These are phyloP conservation scores for Lachnellula subtilissima DNA, from an alignment of 2,329 filamentous ascomycete genomes.

Conservation along the genomic window DNA sequence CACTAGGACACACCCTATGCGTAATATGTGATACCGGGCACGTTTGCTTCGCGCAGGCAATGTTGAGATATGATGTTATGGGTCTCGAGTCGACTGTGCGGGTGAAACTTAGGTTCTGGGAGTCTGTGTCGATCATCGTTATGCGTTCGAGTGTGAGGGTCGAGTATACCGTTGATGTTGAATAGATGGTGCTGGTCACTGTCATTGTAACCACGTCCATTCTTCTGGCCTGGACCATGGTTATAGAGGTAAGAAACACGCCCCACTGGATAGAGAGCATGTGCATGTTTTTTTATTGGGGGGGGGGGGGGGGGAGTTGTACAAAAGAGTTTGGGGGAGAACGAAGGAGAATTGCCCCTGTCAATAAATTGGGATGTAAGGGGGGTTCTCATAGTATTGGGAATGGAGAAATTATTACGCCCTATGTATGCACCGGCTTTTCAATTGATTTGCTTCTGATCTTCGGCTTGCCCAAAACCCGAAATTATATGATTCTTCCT, in stretches of 20 bases:
- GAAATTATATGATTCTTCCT: too few species aligned
- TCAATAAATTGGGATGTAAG: too few species aligned
- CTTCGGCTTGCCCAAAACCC: too few species aligned
- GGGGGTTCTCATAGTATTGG: too few species aligned
- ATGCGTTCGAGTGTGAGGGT: neutral
- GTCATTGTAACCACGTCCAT: neutral
- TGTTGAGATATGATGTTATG: neutral
- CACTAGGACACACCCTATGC: too few species aligned
- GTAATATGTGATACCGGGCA: neutral
- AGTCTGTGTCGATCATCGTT: neutral
- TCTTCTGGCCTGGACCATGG: neutral
- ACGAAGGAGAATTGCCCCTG: too few species aligned
- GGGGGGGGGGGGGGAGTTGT: neutral
- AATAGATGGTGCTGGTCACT: neutral
- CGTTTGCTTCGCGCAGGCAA: neutral
- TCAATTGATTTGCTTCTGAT: too few species aligned
- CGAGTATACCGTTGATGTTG: neutral
- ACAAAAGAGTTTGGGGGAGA: neutral
- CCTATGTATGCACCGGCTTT: too few species aligned
- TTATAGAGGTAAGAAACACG: neutral
- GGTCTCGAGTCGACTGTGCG: neutral
- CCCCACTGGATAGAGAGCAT: neutral
- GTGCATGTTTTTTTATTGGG: too few species aligned
- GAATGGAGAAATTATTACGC: too few species aligned
- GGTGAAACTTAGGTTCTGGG: neutral